Percentiles rank a stretch among this genome's conserved stretches.
phyloP scores from a whole-genome alignment of 2,329 filamentous ascomycete genomes.

The Aspergillus felis region DNA sequence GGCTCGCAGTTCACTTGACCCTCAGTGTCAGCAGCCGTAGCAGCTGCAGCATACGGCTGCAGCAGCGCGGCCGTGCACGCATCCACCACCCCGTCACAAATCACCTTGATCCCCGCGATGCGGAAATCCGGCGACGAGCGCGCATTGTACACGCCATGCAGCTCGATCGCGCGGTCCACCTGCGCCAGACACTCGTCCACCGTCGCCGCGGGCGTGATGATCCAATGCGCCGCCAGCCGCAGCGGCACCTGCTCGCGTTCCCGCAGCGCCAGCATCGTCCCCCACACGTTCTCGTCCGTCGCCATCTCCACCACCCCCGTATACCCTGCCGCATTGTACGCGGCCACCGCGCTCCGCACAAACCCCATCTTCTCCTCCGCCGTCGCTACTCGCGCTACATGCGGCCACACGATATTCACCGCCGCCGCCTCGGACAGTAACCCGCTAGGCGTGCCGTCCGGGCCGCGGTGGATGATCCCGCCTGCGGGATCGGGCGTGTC shows the following conservation, averaged over 20 bases:
- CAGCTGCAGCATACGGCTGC: slow-evolving; percentile 30
- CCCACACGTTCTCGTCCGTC: slow-evolving; percentile 48
- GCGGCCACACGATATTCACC: slow-evolving; percentile 46
- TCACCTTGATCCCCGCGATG: slow-evolving; percentile 48
- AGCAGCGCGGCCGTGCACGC: slow-evolving; percentile 32
- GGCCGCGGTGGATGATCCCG: slow-evolving; percentile 44
- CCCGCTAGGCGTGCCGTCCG: slow-evolving; percentile 36
- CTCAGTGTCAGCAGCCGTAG: slow-evolving; percentile 14
- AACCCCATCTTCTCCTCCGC: slow-evolving; percentile 41
- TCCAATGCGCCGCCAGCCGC: slow-evolving; percentile 46
- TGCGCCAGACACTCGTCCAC: slow-evolving; percentile 39
- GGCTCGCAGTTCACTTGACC: slow-evolving; percentile 29
- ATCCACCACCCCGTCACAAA: slow-evolving; percentile 50
- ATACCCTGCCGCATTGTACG: slow-evolving; percentile 44
- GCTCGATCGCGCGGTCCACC: slow-evolving; percentile 44
- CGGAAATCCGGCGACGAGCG: slow-evolving; percentile 40
- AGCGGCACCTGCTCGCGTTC: slow-evolving; percentile 31
- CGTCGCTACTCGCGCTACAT: slow-evolving; percentile 39
- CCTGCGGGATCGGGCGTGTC: slow-evolving; percentile 41
- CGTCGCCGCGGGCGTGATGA: slow-evolving; percentile 40
- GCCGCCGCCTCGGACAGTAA: slow-evolving; percentile 45
- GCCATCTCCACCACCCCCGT: slow-evolving; percentile 51
- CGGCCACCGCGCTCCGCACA: slow-evolving; percentile 39
- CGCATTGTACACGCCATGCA: slow-evolving; percentile 39
- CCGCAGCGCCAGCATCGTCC: slow-evolving; percentile 35